These are phyloP conservation scores for Aquilaria malaccensis DNA, from an alignment of 345 rosid species.

Conservation along the genomic window DNA sequence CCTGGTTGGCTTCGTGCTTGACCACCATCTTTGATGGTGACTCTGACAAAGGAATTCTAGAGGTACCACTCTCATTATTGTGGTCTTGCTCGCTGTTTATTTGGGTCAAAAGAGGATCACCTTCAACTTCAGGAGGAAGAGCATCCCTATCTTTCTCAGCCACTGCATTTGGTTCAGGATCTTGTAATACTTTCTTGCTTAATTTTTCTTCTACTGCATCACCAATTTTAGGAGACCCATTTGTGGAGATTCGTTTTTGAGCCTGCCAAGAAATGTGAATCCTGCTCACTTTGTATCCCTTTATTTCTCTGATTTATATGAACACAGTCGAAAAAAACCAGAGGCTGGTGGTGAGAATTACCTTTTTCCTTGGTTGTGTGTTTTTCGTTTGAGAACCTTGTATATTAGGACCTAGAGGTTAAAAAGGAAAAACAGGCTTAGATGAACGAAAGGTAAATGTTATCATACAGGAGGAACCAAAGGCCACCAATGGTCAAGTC, in stretches of 20 bases:
- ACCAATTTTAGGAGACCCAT: constrained; percentile 30
- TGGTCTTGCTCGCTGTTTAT: constrained; percentile 21
- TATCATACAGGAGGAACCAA: background rate
- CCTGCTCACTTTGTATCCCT: background rate
- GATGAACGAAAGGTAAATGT: constrained; percentile 8
- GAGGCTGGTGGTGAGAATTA: constrained; percentile 17
- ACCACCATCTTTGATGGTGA: constrained; percentile 21
- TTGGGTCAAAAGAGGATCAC: constrained; percentile 21
- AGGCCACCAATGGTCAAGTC: background rate
- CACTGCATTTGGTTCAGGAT: constrained; percentile 15
- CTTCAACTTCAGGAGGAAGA: constrained; percentile 34
- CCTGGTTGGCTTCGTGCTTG: constrained; percentile 29
- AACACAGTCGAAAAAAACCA: constrained; percentile 7
- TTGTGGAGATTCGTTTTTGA: constrained; percentile 32
- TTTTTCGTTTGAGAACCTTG: constrained; percentile 71
- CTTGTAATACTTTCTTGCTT: constrained; percentile 23
- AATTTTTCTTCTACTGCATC: constrained; percentile 29
- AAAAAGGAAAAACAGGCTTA: constrained; percentile 10
- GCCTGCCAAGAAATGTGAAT: constrained; percentile 36
- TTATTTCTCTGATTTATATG: constrained; percentile 1
- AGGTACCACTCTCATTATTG: constrained; percentile 26
- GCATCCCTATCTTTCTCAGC: constrained; percentile 26
- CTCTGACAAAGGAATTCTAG: constrained; percentile 25
- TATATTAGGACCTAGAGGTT: constrained; percentile 47
- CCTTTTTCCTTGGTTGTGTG: constrained; percentile 56